phyloP scores from a whole-genome alignment of 1,284 basidiomycete species.

The Puccinia triticina region DNA sequence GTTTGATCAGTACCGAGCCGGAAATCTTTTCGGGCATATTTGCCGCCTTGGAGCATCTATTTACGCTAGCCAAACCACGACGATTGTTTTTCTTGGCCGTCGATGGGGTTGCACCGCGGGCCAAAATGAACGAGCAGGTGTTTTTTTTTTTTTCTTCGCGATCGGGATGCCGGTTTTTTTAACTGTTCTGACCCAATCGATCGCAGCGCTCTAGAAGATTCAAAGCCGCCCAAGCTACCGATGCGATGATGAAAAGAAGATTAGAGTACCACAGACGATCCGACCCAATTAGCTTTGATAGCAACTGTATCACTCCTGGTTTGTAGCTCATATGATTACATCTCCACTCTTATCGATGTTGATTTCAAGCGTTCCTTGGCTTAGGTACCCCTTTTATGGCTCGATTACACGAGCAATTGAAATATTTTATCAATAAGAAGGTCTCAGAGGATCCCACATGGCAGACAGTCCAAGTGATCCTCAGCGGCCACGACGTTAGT shows the following conservation, averaged over 20 bases:
- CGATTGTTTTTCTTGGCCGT: conserved; percentile 77
- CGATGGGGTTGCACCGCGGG: conserved; percentile 94
- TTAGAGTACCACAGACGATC: conserved; percentile 93
- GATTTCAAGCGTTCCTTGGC: conserved; percentile 62
- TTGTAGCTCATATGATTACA: conserved; percentile 62
- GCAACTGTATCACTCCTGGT: conserved; percentile 98
- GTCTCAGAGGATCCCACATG: conserved; percentile 93
- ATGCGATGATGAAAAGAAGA: conserved; percentile 80
- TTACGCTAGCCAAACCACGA: conserved; percentile 94
- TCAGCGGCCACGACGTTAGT: conserved; percentile 88
- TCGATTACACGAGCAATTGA: conserved; percentile 81
- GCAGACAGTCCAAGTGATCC: conserved; percentile 85
- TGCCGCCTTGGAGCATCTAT: conserved; percentile 93
- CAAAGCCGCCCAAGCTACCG: conserved; percentile 88
- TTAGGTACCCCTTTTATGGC: conserved; percentile 93
- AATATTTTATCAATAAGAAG: conserved; percentile 96
- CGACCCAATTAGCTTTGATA: conserved; percentile 88
- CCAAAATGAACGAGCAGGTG: conserved; percentile 98
- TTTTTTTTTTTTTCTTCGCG: background rate
- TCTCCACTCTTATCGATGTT: conserved; percentile 70
- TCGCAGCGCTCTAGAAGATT: conserved; percentile 77
- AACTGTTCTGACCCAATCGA: background rate
- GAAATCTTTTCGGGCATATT: conserved; percentile 98
- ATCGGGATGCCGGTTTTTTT: background rate
- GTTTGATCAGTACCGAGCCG: conserved; percentile 71